phyloP scores from a whole-genome alignment of 148 eudicot species.

The Hydrangea macrophylla region DNA sequence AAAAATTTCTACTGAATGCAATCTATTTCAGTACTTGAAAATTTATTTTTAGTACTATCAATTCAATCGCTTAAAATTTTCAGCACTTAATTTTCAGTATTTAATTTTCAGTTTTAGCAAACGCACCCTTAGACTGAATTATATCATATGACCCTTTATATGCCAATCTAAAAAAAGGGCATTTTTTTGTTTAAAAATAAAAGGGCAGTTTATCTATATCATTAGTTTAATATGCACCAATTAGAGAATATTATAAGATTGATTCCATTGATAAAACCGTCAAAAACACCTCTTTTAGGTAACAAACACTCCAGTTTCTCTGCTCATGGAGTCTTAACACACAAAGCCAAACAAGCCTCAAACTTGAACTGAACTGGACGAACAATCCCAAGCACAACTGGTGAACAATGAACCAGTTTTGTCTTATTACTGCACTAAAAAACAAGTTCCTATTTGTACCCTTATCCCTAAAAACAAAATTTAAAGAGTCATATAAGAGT shows the following conservation, averaged over 20 bases:
- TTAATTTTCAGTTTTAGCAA: too few species aligned
- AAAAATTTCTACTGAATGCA: too few species aligned
- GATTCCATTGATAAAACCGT: slow-evolving; percentile 3
- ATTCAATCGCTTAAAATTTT: too few species aligned
- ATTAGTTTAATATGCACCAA: too few species aligned
- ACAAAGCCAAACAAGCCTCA: not conserved
- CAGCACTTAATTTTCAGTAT: too few species aligned
- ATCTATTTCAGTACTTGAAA: too few species aligned
- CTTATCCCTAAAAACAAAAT: not conserved
- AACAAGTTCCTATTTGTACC: not conserved
- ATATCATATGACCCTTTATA: too few species aligned
- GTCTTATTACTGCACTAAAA: not conserved
- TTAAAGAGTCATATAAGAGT: not conserved
- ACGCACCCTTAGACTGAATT: too few species aligned
- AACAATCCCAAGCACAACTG: not conserved
- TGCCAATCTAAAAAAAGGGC: too few species aligned
- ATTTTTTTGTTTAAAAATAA: too few species aligned
- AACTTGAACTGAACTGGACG: not conserved
- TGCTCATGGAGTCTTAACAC: not conserved
- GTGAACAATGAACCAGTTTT: not conserved
- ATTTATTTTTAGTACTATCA: too few species aligned
- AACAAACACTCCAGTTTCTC: slow-evolving; percentile 4
- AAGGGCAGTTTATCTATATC: too few species aligned
- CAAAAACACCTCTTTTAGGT: not conserved
- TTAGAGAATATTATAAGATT: not conserved